Evolutionary conservation across 2,329 filamentous ascomycete species (phyloP), one percentile per base, ranked within the genome.

Genomic region (Trichoderma koningii): DNA sequence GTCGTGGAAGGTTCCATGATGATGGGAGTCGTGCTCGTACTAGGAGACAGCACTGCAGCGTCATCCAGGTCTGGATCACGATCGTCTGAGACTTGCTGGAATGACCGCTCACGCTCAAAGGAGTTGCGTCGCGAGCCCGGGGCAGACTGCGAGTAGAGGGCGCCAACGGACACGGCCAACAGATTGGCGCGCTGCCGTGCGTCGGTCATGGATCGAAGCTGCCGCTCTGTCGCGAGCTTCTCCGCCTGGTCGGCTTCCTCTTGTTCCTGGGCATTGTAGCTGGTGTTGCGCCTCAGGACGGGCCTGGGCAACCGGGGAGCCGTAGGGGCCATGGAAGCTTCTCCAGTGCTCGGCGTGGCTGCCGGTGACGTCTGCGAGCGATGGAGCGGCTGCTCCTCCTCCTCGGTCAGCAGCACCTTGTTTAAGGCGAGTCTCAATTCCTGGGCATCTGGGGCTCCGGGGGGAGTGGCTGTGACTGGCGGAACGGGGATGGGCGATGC

Each of bases 281-380:
- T 80, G 48, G 78, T 80, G 68, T 79, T 80, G 47, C 78, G 76
- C 67, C 77, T 73, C n/a, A 80, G 69, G 12, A 75, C 78, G 26
- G 78, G 78, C 48, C 77, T 74, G 12, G 76, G 76, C 9, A 69
- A 60, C 63, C 66, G 68, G 23, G 67, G 69, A 10, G 60, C 55
- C 47, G 60, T 14, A 30, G 28, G 69, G 15, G 60, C 55, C 47
- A 57, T 14, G 15, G 28, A 19, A 9, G 50, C 12, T 34, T 59
- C 56, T 38, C 48, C 55, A 44, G 67, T 34, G 2, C 12, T 45
- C 2, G 57, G 60, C 7, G 63, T 50, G 2, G 48, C 26, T 23
- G 53, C 23, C 15, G 44, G 15, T 47, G 55, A 60, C 14, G 59
- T 23, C 14, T 30, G 47, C 7, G 62, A 59, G 19, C 61, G 66